Conservation (phyloP, 164 flowering plant species). For the Vitis rotundifolia region DNA sequence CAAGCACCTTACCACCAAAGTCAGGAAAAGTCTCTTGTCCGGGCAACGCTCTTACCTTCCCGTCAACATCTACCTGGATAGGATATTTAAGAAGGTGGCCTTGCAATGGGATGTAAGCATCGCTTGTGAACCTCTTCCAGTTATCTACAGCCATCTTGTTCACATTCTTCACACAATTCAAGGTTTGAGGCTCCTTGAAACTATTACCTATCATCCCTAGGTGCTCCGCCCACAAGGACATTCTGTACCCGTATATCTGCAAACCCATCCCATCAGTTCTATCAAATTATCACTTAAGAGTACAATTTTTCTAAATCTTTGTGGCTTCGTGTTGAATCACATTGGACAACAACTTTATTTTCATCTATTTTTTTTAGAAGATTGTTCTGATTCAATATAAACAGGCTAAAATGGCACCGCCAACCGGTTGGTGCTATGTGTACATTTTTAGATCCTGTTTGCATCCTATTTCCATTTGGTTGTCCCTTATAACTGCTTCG, state of each 20-base stretch:
- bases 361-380: too few species aligned
- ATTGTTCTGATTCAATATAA: too few species aligned
- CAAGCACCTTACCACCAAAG: constrained; percentile 49
- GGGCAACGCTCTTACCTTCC: constrained; percentile 49
- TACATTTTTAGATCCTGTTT: too few species aligned
- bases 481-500: too few species aligned
- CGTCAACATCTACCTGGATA: constrained; percentile 36
- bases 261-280: neutral
- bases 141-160: constrained; percentile 56
- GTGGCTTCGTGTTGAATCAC: too few species aligned
- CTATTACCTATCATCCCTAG: constrained; percentile 33
- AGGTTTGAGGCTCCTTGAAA: constrained; percentile 46
- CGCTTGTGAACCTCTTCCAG: constrained; percentile 43
- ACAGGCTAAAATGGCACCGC: too few species aligned
- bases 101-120: constrained; percentile 34
- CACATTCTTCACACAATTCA: constrained; percentile 44
- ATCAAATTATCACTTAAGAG: neutral
- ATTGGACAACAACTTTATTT: too few species aligned
- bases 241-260: constrained; percentile 63
- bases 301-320: too few species aligned
- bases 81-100: constrained; percentile 73
- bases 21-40: constrained; percentile 60
- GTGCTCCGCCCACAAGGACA: constrained; percentile 80
- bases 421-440: too few species aligned
- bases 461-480: too few species aligned